Percentiles rank a stretch among this genome's conserved stretches.
Evolutionary conservation across 2,329 filamentous ascomycete species (phyloP).

Genomic region (Ambrosiella cleistominuta): DNA sequence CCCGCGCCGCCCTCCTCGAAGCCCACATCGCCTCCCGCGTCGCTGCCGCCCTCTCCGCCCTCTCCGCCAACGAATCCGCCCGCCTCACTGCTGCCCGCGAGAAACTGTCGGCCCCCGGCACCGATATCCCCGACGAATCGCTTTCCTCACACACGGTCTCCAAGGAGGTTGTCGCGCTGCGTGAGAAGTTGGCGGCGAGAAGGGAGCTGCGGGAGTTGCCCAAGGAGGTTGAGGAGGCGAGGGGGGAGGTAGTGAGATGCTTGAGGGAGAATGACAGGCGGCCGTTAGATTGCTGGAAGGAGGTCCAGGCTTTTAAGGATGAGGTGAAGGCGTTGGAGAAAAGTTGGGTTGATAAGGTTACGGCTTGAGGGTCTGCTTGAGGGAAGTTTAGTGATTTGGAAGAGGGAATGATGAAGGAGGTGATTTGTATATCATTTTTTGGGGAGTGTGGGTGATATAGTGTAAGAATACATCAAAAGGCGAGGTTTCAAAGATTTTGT

Average conservation of each 20-base stretch:
- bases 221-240: constrained; percentile 54
- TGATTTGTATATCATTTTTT: neutral
- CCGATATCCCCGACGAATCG: constrained; percentile 22
- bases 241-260: constrained; percentile 61
- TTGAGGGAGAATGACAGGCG: constrained; percentile 69
- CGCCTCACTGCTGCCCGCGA: constrained; percentile 53
- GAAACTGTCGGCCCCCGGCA: constrained; percentile 41
- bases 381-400: neutral
- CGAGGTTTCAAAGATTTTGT: neutral
- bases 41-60: constrained; percentile 63
- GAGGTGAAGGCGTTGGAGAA: constrained; percentile 77
- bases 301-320: constrained; percentile 78
- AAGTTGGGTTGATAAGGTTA: constrained; percentile 71
- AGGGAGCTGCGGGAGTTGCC: constrained; percentile 53
- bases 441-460: neutral
- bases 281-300: constrained; percentile 84
- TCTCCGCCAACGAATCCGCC: constrained; percentile 52
- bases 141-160: constrained; percentile 30
- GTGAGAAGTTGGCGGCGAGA: constrained; percentile 40
- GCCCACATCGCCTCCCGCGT: constrained; percentile 79
- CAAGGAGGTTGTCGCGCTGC: constrained; percentile 42
- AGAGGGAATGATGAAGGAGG: neutral
- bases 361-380: neutral
- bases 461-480: constrained; percentile 7
- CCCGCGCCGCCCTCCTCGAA: constrained; percentile 67